Base-by-base conservation (phyloP, 176 grass and related monocot species). In the Ensete ventricosum region DNA sequence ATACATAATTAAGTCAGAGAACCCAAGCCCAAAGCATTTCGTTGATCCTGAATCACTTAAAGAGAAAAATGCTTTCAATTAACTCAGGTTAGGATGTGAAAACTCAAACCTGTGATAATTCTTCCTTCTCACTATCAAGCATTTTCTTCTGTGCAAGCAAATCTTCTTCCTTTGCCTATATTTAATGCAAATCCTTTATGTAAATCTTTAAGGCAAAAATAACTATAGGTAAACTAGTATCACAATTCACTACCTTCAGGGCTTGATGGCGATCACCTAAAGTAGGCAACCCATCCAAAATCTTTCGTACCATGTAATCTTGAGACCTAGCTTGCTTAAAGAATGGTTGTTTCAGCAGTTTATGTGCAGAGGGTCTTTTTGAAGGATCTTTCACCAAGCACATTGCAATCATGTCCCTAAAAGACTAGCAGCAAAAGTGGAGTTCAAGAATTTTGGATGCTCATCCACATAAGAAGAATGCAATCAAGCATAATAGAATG, bases 371-470 rank as follows among this genome's bases (percentile, higher is more conserved):
- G 64, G 94, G 94, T 62, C 94, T 98, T 88, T 98, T 98, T 82
- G 90, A 84, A 87, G 88, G 94, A 83, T 98, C 94, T 93, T 98
- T 98, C 23, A 93, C 90, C 81, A 98, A 78, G 80, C 90, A 98
- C 94, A 98, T 98, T 21, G 94, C 94, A 71, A 98, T 86, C 94
- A 98, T 98, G 81, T 98, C 94, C 76, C 93, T 98, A 91, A 98
- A 98, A 79, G 90, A 90, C 94, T 98, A 90, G 52, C 34, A 0
- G 34, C 34, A 43, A 43, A 43, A 43, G 34, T 43, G 34, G 34
- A 43, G 34, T 43, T 43, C 34, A 43, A 43, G 34, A 43, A 43
- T 43, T 43, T 43, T 43, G 34, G 34, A 43, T 43, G 34, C 4
- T 6, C 34, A 43, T 43, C 34, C 34, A 43, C 34, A 6, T 43